A percentile compares a stretch with the other conserved stretches of the same genome.
Evolutionary conservation across 768 basidiomycete species (phyloP).

Genomic region (Kwoniella dejecticola): DNA sequence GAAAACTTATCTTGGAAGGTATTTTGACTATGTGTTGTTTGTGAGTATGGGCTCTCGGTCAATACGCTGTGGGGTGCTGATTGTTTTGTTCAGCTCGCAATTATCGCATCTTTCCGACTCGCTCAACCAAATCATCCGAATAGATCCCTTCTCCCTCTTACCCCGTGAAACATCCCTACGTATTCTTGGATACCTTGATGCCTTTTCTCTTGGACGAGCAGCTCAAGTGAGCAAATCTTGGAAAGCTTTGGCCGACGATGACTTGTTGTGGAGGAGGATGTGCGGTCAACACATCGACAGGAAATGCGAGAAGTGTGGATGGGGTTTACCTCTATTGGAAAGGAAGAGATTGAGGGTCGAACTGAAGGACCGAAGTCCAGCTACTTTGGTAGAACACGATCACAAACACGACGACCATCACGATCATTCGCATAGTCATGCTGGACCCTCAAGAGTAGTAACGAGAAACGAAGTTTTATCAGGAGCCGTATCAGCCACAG

Average conservation of each 20-base stretch:
- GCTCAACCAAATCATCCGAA: constrained; percentile 85
- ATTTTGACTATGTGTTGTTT: constrained; percentile 99
- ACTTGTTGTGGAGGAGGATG: constrained; percentile 90
- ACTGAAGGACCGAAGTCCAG: constrained; percentile 43
- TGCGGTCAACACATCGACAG: constrained; percentile 98
- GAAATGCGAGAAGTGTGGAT: constrained; percentile 94
- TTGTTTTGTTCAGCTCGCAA: constrained; percentile 63
- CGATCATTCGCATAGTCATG: constrained; percentile 13
- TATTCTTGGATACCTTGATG: constrained; percentile 85
- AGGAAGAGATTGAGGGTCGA: constrained; percentile 50
- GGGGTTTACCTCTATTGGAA: constrained; percentile 91
- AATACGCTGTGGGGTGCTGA: neutral
- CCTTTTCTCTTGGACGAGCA: constrained; percentile 87
- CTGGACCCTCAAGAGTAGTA: constrained; percentile 26
- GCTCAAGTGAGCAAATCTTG: constrained; percentile 85
- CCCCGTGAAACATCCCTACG: constrained; percentile 87
- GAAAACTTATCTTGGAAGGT: constrained; percentile 92
- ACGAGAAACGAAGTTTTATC: constrained; percentile 40
- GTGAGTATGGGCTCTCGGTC: too few relatives aligned
- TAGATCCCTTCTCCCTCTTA: constrained; percentile 88
- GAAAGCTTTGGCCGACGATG: constrained; percentile 89
- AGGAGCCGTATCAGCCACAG: neutral
- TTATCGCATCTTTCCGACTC: constrained; percentile 93
- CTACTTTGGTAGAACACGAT: constrained; percentile 35
- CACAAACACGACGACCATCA: constrained; percentile 25